Base-by-base conservation (phyloP, 2,329 filamentous ascomycete genomes). In the Phaeosphaeria sp. region DNA sequence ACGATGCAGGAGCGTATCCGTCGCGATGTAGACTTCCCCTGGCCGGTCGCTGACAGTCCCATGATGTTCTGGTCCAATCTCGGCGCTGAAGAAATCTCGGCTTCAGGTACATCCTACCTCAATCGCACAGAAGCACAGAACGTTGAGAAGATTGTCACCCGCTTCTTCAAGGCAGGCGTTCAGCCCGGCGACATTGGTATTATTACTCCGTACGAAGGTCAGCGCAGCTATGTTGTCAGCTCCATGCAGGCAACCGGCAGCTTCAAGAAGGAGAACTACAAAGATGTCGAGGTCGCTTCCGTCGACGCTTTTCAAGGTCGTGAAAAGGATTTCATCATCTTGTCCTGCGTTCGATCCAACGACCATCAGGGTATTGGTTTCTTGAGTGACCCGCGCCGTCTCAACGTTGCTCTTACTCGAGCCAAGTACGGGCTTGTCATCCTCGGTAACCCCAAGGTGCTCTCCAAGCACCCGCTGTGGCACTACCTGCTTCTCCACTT, bases 41-140 rank as follows among this genome's bases (percentile, higher is more conserved):
- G 95, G 95, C 95, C 95, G 2, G 92, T 97, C 27, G 87, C 84
- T 20, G 94, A 98, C 75, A 92, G 89, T 67, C 95, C 95, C 2
- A 99, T 99, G 95, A 98, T 98, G 95, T 99, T 99, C 81, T 99
- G 95, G 95, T 96, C 93, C 24, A 99, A 99, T 75, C 83, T 97
- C 54, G 95, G 95, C 59, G 96, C 96, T 59, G 95, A 99, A 78
- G 95, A 99, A 78, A 99, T 99, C 50, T 97, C 94, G 6, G 95
- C 95, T 1, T 97, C 93, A 24, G 95, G 95, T 73, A 99, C 95
- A 2, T 98, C 94, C 2, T 99, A 99, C 74, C 89, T 99, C 66
- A 99, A 99, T 79, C 91, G 95, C 47, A 98, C 95, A 1, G 95
- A 99, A 77, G 93, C 95, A 3, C 91, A 93, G 47, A 98, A 98